phyloP scores from a whole-genome alignment of 441 rosid genomes.

The Theobroma grandiflorum region DNA sequence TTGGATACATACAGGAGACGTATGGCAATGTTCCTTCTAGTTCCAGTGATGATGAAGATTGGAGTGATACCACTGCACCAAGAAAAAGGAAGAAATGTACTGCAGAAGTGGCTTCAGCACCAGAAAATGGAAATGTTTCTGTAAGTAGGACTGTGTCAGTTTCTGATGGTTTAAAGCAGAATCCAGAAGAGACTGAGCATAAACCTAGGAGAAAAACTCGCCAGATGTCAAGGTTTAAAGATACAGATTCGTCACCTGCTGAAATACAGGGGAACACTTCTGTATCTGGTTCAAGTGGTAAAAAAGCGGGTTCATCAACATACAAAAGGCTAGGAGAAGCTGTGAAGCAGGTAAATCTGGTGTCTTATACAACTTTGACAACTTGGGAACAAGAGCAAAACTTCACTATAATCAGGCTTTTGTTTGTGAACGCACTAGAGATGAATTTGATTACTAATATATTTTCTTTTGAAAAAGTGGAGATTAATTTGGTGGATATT shows the following conservation, averaged over 20 bases:
- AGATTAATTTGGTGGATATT: slow-evolving; percentile 24
- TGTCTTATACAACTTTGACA: background rate
- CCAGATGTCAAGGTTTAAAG: slow-evolving; percentile 33
- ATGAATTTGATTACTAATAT: background rate
- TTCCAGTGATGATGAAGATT: slow-evolving; percentile 83
- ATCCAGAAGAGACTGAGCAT: slow-evolving; percentile 29
- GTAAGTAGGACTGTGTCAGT: slow-evolving; percentile 21
- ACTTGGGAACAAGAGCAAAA: background rate
- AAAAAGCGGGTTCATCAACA: slow-evolving; percentile 47
- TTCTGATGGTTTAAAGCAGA: slow-evolving; percentile 36
- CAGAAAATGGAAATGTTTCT: slow-evolving; percentile 46
- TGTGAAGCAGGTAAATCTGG: slow-evolving; percentile 65
- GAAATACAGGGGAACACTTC: slow-evolving; percentile 36
- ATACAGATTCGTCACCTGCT: slow-evolving; percentile 31
- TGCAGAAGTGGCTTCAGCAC: slow-evolving; percentile 31
- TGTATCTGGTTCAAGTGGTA: slow-evolving; percentile 44
- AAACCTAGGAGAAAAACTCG: slow-evolving; percentile 35
- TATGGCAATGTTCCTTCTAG: slow-evolving; percentile 66
- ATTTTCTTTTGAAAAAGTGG: background rate
- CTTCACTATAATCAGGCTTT: background rate
- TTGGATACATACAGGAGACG: slow-evolving; percentile 64
- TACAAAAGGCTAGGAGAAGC: slow-evolving; percentile 62
- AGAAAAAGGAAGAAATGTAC: slow-evolving; percentile 45
- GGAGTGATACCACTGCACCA: slow-evolving; percentile 45
- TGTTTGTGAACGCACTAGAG: background rate